Conservation (phyloP, 805 yeast genomes). For the Saccharomyces jurei region DNA sequence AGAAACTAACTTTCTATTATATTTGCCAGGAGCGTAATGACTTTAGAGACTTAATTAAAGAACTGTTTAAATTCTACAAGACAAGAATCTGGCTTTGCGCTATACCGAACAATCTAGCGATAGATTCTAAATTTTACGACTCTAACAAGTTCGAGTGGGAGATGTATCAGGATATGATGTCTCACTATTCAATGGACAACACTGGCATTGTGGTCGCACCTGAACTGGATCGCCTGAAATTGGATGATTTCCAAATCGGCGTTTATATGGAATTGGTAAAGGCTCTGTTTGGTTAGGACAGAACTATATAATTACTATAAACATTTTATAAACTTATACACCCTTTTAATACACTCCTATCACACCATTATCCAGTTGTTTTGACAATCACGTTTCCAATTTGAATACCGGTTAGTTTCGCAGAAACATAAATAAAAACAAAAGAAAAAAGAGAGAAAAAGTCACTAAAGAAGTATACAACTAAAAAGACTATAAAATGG, state of each 20-base stretch:
- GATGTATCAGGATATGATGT: conserved; percentile 31
- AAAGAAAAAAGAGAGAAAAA: background rate
- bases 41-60: conserved; percentile 65
- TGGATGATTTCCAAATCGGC: conserved; percentile 32
- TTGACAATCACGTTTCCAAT: background rate
- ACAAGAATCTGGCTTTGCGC: conserved; percentile 83
- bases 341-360: background rate
- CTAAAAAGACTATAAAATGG: background rate
- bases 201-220: conserved; percentile 19
- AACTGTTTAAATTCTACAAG: conserved; percentile 65
- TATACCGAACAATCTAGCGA: conserved; percentile 35
- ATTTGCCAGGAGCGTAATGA: conserved; percentile 59
- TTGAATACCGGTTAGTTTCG: too few relatives aligned
- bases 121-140: conserved; percentile 25
- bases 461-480: background rate
- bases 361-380: background rate
- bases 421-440: background rate
- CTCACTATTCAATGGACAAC: conserved; percentile 16
- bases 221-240: conserved; percentile 24
- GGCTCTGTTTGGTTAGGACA: conserved; percentile 11
- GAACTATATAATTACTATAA: background rate
- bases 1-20: conserved; percentile 68
- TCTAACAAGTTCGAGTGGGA: conserved; percentile 15
- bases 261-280: conserved; percentile 30
- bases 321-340: background rate